A percentile compares a stretch with the other conserved stretches of the same genome.
phyloP scores from a whole-genome alignment of 179 eudicot species.

The Beta corolliflora region DNA sequence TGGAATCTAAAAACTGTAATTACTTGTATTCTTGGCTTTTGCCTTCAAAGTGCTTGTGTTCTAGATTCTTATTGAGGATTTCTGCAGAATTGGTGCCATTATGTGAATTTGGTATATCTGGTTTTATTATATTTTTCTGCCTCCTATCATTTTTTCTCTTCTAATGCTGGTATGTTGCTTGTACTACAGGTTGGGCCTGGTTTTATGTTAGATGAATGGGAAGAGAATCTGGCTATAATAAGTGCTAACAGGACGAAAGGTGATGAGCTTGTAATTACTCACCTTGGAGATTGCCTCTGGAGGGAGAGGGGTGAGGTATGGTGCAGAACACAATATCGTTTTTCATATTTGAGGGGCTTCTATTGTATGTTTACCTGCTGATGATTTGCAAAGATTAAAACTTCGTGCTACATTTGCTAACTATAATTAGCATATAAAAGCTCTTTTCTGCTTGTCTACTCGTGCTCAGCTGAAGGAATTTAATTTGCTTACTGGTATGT shows the following conservation, averaged over 20 bases:
- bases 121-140: background rate
- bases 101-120: background rate
- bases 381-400: background rate
- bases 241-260: constrained; percentile 81
- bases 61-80: background rate
- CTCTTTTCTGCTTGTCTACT: background rate
- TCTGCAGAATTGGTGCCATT: background rate
- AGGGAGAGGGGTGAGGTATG: constrained; percentile 73
- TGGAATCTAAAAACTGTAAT: background rate
- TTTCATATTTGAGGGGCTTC: background rate
- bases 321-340: background rate
- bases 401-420: background rate
- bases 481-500: background rate
- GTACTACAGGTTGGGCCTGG: constrained; percentile 32
- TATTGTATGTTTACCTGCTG: background rate
- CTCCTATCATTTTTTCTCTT: background rate
- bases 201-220: constrained; percentile 78
- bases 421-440: no score
- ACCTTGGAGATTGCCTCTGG: constrained; percentile 91
- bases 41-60: background rate
- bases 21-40: background rate
- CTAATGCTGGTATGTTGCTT: background rate
- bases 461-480: constrained; percentile 7
- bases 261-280: constrained; percentile 84
- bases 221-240: constrained; percentile 79